These are phyloP conservation scores for Periglandula ipomoeae DNA, from an alignment of 2,329 filamentous ascomycete genomes.

Conservation along the genomic window DNA sequence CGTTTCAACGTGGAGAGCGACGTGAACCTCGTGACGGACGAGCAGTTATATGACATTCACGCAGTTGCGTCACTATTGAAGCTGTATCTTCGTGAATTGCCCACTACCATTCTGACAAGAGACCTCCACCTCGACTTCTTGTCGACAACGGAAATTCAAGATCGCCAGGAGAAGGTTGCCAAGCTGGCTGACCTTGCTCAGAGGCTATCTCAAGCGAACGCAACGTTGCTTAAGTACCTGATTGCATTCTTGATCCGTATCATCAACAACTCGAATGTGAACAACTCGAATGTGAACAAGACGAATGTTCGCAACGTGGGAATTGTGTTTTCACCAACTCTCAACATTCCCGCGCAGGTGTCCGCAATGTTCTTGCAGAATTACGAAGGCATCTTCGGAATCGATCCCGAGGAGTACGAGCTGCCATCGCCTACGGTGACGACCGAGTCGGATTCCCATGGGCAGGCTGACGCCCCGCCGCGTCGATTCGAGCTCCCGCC, in stretches of 20 bases:
- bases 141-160: constrained; percentile 68
- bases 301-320: constrained; percentile 98
- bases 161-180: constrained; percentile 65
- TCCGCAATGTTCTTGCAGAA: constrained; percentile 92
- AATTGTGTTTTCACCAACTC: constrained; percentile 93
- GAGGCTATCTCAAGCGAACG: constrained; percentile 70
- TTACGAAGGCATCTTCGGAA: constrained; percentile 75
- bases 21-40: constrained; percentile 73
- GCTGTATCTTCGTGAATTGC: constrained; percentile 85
- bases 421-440: constrained; percentile 35
- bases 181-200: constrained; percentile 72
- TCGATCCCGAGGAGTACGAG: constrained; percentile 56
- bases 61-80: constrained; percentile 92
- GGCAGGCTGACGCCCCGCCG: constrained; percentile 19
- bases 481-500: constrained; percentile 23
- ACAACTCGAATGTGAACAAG: constrained; percentile 88
- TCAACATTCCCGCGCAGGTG: constrained; percentile 91
- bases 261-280: constrained; percentile 78
- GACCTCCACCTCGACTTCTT: constrained; percentile 88
- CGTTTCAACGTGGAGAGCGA: constrained; percentile 92
- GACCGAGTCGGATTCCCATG: constrained; percentile 27
- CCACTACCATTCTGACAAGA: constrained; percentile 80
- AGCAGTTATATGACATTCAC: constrained; percentile 88
- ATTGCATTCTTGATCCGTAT: constrained; percentile 86
- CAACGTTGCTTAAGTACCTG: constrained; percentile 72